A percentile compares a stretch with the other conserved stretches of the same genome.
phyloP scores from a whole-genome alignment of 805 yeast species.

The Saturnispora zaruensis region DNA sequence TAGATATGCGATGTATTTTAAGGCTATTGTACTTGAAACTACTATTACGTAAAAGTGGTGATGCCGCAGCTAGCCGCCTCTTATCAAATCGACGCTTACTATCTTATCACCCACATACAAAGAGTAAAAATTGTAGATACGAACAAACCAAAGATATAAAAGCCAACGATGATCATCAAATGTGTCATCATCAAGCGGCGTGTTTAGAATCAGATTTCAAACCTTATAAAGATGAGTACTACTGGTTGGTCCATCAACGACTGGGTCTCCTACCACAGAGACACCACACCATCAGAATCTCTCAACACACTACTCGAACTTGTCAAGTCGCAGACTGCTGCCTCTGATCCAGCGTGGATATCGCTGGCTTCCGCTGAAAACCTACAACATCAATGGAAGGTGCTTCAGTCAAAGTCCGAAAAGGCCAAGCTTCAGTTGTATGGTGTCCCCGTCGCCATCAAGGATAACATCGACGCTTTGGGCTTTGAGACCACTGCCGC shows the following conservation, averaged over 20 bases:
- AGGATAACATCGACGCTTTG: conserved; percentile 87
- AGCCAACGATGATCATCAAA: neutral
- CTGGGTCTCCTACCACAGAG: conserved; percentile 65
- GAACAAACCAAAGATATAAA: neutral
- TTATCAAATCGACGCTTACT: neutral
- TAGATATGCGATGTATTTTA: no score
- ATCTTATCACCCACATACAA: neutral
- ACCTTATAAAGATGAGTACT: conserved; percentile 16
- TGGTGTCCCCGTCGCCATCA: conserved; percentile 93
- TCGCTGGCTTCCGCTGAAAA: conserved; percentile 58
- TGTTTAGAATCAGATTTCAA: neutral
- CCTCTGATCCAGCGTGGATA: conserved; percentile 83
- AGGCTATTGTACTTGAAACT: neutral
- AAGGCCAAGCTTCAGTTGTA: conserved; percentile 57
- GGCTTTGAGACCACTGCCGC: conserved; percentile 89
- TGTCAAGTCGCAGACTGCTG: conserved; percentile 35
- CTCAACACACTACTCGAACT: conserved; percentile 38
- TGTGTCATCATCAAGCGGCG: neutral
- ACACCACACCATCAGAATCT: conserved; percentile 54
- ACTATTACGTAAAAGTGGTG: neutral
- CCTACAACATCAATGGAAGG: conserved; percentile 68
- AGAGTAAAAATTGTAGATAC: neutral
- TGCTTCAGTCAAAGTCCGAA: conserved; percentile 53
- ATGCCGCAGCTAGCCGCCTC: conserved; percentile 3
- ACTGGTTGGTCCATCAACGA: conserved; percentile 76